A percentile compares a stretch with the other conserved stretches of the same genome.
These are phyloP conservation scores for Trichophyton benhamiae DNA, from an alignment of 2,329 filamentous ascomycete genomes.

Conservation along the genomic window DNA sequence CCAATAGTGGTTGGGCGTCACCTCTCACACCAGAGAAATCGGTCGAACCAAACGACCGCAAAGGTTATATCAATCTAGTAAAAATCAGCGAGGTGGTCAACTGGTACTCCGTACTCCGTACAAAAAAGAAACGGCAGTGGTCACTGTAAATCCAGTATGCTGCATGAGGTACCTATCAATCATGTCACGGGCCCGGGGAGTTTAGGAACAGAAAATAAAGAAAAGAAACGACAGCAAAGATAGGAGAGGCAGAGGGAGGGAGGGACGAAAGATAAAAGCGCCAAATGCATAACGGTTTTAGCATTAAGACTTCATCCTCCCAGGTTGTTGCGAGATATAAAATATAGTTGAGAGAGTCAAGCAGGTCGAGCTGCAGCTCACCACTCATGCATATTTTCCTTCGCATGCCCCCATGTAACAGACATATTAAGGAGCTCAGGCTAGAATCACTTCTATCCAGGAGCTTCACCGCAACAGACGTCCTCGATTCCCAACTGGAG, in stretches of 20 bases:
- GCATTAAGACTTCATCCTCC: neutral
- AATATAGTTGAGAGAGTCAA: neutral
- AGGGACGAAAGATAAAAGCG: neutral
- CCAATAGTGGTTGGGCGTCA: conserved; percentile 5
- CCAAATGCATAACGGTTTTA: neutral
- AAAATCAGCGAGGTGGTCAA: conserved; percentile 4
- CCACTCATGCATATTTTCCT: neutral
- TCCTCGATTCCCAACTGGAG: neutral
- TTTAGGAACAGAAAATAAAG: neutral
- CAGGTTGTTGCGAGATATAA: neutral
- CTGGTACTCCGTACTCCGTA: neutral
- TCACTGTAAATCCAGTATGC: neutral
- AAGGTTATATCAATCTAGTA: conserved; percentile 5
- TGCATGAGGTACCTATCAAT: neutral
- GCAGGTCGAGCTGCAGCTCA: neutral
- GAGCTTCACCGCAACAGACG: neutral
- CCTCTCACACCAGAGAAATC: neutral
- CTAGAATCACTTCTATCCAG: neutral
- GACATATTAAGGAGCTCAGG: neutral
- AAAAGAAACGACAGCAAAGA: neutral
- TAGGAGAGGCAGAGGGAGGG: neutral
- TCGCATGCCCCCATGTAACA: neutral
- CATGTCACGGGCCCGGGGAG: neutral
- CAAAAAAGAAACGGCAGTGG: neutral
- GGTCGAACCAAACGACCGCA: neutral